phyloP scores from a whole-genome alignment of 345 rosid genomes.

The Raphanus sativus region DNA sequence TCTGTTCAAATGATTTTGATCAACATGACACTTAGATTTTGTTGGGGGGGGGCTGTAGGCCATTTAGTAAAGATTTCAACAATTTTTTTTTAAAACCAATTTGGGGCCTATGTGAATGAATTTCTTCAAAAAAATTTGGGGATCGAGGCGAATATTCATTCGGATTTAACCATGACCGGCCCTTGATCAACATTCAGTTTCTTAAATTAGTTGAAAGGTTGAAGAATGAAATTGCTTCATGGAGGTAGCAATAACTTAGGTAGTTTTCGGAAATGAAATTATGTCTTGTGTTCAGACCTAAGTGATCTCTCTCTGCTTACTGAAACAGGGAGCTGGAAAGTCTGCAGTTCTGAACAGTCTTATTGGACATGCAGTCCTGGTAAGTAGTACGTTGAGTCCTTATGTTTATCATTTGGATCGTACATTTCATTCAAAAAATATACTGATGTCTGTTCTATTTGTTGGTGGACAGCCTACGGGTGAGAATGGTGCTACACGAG shows the following conservation, averaged over 20 bases:
- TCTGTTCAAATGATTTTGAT: background rate
- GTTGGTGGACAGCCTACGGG: background rate
- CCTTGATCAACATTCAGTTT: background rate
- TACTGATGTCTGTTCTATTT: background rate
- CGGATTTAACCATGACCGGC: too few relatives aligned
- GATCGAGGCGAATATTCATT: too few relatives aligned
- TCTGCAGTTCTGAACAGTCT: background rate
- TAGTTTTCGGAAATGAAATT: background rate
- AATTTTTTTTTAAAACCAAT: too few relatives aligned
- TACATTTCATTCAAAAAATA: background rate
- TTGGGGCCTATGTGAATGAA: too few relatives aligned
- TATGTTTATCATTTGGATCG: slow-evolving; percentile 11
- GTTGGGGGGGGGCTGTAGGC: too few relatives aligned
- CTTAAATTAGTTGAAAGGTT: background rate
- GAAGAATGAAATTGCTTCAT: background rate
- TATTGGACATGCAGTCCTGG: background rate
- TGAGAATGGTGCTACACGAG: background rate
- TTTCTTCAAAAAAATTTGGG: too few relatives aligned
- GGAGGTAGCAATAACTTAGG: background rate
- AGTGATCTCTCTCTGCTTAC: background rate
- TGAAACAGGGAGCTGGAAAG: background rate
- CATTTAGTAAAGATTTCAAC: too few relatives aligned
- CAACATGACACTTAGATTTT: too few relatives aligned
- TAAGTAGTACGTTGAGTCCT: background rate
- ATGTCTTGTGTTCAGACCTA: background rate